Base-by-base conservation (phyloP, 1,284 basidiomycete species). In the Wolfiporia cocos region DNA sequence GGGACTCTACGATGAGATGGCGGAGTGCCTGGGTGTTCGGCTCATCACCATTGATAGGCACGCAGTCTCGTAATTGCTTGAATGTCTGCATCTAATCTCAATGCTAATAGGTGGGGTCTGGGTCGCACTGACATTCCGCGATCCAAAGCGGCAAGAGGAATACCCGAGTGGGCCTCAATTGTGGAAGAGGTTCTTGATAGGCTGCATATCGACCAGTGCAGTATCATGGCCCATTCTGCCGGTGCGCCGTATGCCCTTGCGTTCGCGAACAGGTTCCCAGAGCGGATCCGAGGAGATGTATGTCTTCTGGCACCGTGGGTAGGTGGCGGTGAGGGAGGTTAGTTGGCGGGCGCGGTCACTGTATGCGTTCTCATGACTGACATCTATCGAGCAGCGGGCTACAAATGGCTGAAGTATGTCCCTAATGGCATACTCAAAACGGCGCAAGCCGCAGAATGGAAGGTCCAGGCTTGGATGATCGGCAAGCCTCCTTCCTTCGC, bases 251-350 rank as follows among this genome's bases (percentile, higher is more conserved):
- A 96, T 61, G 93, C 94, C 0, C 70, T 96, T 40, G 92, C 92
- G 0, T 86, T 90, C 37, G 89, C 88, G 9, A 80, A 86, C 53
- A 78, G 77, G 47, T 70, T 79, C 29, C 81, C 81, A 1, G 71
- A 83, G 10, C 81, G 91, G 18, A 76, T 99, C 39, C 70, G 73
- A 19, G 95, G 95, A 11, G 85, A 91, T 45, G 68, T 97, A 2
- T 92, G 92, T 59, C 66, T 99, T 29, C 70, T 99, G 15, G 92
- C 94, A 0, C 95, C 95, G n/a, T 99, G 95, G 95, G 92, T 97
- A 15, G 86, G 88, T 19, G 81, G 88, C 29, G 82, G 83, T 35
- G 93, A 94, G 60, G 85, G 76, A 54, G 84, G 92, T 92, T 58
- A 61, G 86, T 38, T n/a, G n/a, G n/a, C n/a, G n/a, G n/a, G n/a